A percentile compares a stretch with the other conserved stretches of the same genome.
phyloP scores from a whole-genome alignment of 2,329 filamentous ascomycete species.

The Plenodomus tracheiphilus region DNA sequence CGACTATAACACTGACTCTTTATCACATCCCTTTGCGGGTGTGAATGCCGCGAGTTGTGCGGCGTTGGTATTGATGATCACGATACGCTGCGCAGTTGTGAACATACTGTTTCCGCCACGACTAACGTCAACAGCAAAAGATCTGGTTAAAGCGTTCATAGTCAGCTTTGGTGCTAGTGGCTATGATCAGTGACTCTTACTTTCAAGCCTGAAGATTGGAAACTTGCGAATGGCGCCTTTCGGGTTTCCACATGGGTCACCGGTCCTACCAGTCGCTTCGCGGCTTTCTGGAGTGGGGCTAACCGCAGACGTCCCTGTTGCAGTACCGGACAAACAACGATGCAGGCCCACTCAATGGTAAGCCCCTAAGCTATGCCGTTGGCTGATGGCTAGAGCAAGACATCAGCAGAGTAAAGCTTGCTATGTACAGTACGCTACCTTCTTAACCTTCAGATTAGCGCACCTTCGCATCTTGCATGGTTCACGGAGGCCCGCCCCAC shows the following conservation, averaged over 20 bases:
- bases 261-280: not conserved
- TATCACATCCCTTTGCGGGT: not conserved
- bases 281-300: too few relatives aligned
- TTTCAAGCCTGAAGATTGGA: not conserved
- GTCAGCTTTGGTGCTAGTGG: too few relatives aligned
- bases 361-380: not conserved
- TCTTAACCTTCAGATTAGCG: not conserved
- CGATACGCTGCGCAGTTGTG: too few relatives aligned
- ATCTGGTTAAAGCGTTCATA: too few relatives aligned
- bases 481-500: conserved; percentile 6
- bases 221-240: not conserved
- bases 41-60: not conserved
- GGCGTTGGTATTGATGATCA: not conserved
- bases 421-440: too few relatives aligned
- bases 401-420: too few relatives aligned
- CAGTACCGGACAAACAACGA: not conserved
- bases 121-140: too few relatives aligned
- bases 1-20: not conserved
- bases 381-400: too few relatives aligned
- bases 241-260: not conserved
- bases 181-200: not conserved
- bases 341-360: not conserved
- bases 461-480: not conserved
- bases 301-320: not conserved
- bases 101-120: too few relatives aligned